Evolutionary conservation across 768 basidiomycete genomes (phyloP).

Genomic region (Lactarius evosmus): DNA sequence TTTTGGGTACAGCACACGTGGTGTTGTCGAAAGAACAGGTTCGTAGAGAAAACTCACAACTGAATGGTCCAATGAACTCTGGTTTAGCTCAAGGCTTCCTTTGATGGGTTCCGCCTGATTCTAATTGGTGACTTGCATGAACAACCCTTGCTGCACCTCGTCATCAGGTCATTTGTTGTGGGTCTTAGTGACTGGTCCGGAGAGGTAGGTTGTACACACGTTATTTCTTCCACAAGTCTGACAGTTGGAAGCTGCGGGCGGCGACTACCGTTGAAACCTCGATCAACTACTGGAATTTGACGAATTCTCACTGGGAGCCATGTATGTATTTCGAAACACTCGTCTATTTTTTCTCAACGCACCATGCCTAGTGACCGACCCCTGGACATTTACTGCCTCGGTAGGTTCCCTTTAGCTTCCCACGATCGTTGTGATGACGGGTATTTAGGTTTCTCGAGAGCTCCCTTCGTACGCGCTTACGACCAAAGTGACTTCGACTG

Average conservation of each 20-base stretch:
- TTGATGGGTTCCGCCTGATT: conserved; percentile 90
- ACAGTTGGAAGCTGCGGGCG: conserved; percentile 64
- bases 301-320: conserved; percentile 98
- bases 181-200: conserved; percentile 92
- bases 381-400: conserved; percentile 82
- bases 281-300: conserved; percentile 94
- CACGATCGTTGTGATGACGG: background rate
- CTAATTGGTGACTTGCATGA: conserved; percentile 95
- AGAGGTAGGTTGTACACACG: conserved; percentile 50
- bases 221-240: background rate
- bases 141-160: conserved; percentile 88
- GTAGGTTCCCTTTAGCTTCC: conserved; percentile 39
- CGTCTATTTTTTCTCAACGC: background rate
- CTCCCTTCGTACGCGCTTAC: conserved; percentile 49
- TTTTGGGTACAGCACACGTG: conserved; percentile 42
- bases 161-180: conserved; percentile 78
- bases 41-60: conserved; percentile 24
- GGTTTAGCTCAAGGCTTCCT: conserved; percentile 70
- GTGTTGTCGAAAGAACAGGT: conserved; percentile 84
- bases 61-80: background rate
- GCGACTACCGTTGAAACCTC: conserved; percentile 76
- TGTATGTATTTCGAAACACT: conserved; percentile 41
- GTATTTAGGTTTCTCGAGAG: conserved; percentile 52
- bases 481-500: conserved; percentile 65
- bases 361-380: conserved; percentile 72